Conservation (phyloP, 1,284 basidiomycete genomes). For the Heterobasidion occidentale region DNA sequence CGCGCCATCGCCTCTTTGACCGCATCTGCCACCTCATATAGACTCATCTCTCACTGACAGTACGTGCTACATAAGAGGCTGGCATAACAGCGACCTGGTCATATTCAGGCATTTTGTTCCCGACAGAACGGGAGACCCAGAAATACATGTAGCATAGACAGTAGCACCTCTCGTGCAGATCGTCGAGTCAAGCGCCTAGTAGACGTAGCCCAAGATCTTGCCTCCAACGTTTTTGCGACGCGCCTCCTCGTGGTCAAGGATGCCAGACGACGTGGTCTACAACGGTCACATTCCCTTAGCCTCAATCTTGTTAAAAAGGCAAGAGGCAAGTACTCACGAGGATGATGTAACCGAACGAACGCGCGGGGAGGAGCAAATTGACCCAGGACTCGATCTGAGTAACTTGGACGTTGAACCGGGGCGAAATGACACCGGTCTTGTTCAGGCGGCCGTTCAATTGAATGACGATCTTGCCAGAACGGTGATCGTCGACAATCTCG, state of each 20-base stretch:
- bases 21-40: too few species aligned
- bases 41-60: not conserved
- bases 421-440: conserved; percentile 98
- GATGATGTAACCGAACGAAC: conserved; percentile 97
- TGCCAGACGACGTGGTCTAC: conserved; percentile 95
- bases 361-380: conserved; percentile 87
- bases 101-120: conserved; percentile 1
- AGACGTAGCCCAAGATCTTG: conserved; percentile 82
- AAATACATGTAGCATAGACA: not conserved
- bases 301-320: not conserved
- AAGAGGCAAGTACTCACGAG: conserved; percentile 41
- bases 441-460: conserved; percentile 98
- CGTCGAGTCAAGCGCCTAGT: conserved; percentile 35
- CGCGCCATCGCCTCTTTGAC: too few species aligned
- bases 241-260: conserved; percentile 99
- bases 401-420: conserved; percentile 95
- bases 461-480: conserved; percentile 96
- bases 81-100: not conserved
- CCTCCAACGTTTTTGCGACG: conserved; percentile 97
- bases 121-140: not conserved
- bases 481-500: conserved; percentile 99
- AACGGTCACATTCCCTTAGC: not conserved
- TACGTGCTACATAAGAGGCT: not conserved
- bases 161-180: not conserved
- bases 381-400: conserved; percentile 93